Conservation (phyloP, 192 early-diverging fungal genomes). For the Coemansia sp. region DNA sequence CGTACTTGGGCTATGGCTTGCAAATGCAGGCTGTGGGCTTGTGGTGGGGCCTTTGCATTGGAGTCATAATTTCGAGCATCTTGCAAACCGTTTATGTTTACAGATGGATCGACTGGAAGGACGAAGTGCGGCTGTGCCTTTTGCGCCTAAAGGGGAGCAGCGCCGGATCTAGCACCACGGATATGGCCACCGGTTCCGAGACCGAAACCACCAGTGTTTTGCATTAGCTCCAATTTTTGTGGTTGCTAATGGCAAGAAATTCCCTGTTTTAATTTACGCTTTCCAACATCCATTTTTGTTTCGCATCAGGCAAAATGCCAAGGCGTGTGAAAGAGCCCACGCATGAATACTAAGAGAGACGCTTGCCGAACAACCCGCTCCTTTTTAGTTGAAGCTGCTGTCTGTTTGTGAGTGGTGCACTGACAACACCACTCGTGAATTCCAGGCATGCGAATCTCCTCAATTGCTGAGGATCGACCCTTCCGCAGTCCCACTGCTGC, state of each 20-base stretch:
- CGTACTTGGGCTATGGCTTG: slow-evolving; percentile 49
- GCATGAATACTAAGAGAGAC: too few relatives aligned
- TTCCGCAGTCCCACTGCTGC: background rate
- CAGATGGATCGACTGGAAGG: slow-evolving; percentile 23
- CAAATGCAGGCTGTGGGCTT: slow-evolving; percentile 43
- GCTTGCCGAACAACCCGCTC: too few relatives aligned
- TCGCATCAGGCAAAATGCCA: background rate
- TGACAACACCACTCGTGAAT: background rate
- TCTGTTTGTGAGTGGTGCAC: background rate
- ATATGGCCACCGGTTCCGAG: background rate
- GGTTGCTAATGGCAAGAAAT: background rate
- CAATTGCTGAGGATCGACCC: background rate
- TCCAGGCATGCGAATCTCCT: background rate
- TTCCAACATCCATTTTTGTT: background rate
- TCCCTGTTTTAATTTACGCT: background rate
- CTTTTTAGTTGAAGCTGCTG: background rate
- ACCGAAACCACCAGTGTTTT: background rate
- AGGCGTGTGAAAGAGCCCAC: background rate
- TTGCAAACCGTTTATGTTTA: slow-evolving; percentile 37
- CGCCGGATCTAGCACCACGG: background rate
- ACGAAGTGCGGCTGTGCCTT: slow-evolving; percentile 38
- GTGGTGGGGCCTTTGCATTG: slow-evolving; percentile 45
- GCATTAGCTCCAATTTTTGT: background rate
- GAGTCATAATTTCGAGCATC: slow-evolving; percentile 25
- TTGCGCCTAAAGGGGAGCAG: background rate